phyloP scores from a whole-genome alignment of 768 basidiomycete species.

The Mycena venus region DNA sequence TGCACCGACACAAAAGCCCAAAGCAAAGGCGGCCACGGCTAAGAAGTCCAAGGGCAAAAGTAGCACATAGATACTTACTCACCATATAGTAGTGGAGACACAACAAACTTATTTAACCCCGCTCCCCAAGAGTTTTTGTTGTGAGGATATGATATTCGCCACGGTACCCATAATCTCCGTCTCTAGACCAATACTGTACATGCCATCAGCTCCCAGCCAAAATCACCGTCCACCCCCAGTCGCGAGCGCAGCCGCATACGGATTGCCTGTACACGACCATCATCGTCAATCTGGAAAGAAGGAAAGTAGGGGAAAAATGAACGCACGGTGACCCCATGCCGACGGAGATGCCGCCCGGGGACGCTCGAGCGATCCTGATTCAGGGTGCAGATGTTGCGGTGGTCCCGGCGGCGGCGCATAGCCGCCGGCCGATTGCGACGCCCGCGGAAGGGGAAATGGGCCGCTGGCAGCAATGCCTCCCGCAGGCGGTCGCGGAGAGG shows the following conservation, averaged over 20 bases:
- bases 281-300: not conserved
- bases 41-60: not conserved
- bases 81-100: no score
- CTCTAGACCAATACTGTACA: no score
- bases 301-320: not conserved
- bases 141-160: no score
- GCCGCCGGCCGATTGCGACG: not conserved
- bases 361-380: not conserved
- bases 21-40: not conserved
- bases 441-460: not conserved
- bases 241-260: constrained; percentile 48
- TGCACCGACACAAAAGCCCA: not conserved
- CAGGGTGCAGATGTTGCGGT: not conserved
- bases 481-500: not conserved
- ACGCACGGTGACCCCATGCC: constrained; percentile 34
- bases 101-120: no score
- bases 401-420: not conserved
- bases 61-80: not conserved
- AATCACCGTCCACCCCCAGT: not conserved
- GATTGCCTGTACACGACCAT: constrained; percentile 46
- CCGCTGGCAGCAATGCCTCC: not conserved
- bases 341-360: not conserved
- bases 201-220: no score
- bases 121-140: no score
- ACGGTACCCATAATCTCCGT: no score